Percentiles rank a stretch among this genome's conserved stretches.
Evolutionary conservation across 805 yeast genomes (phyloP).

Genomic region (Yamadazyma endophytica): DNA sequence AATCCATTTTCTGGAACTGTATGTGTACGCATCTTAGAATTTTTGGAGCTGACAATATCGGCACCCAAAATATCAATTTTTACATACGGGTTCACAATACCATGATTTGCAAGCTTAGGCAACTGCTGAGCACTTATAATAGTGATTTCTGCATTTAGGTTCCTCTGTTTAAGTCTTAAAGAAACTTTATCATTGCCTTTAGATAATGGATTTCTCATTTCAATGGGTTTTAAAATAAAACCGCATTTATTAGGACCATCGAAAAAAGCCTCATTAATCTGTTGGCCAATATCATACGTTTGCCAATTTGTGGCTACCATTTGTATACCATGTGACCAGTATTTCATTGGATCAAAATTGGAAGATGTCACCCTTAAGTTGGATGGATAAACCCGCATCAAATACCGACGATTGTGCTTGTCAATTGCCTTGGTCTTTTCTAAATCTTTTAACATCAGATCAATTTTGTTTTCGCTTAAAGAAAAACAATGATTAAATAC

Average conservation of each 20-base stretch:
- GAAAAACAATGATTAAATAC: constrained; percentile 80
- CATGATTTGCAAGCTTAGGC: constrained; percentile 58
- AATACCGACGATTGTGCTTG: constrained; percentile 70
- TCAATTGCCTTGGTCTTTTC: constrained; percentile 51
- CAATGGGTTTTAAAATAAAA: constrained; percentile 70
- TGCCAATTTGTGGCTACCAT: constrained; percentile 99
- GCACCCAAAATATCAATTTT: constrained; percentile 57
- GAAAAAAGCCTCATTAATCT: constrained; percentile 80
- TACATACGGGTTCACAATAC: constrained; percentile 59
- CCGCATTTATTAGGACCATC: constrained; percentile 59
- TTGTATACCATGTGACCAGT: constrained; percentile 86
- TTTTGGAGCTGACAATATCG: constrained; percentile 19
- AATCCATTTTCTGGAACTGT: constrained; percentile 68
- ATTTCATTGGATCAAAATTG: constrained; percentile 73
- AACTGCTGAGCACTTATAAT: constrained; percentile 83
- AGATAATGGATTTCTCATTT: constrained; percentile 33
- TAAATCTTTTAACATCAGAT: constrained; percentile 59
- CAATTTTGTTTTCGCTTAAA: constrained; percentile 68
- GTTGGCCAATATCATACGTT: constrained; percentile 84
- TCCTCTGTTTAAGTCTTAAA: constrained; percentile 3
- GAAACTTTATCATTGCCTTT: constrained; percentile 8
- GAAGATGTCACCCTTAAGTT: constrained; percentile 70
- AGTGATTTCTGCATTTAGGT: constrained; percentile 20
- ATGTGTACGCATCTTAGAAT: constrained; percentile 13
- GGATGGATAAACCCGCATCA: constrained; percentile 88